Evolutionary conservation across 2,329 filamentous ascomycete species (phyloP).

Genomic region (Helotiales sp.): DNA sequence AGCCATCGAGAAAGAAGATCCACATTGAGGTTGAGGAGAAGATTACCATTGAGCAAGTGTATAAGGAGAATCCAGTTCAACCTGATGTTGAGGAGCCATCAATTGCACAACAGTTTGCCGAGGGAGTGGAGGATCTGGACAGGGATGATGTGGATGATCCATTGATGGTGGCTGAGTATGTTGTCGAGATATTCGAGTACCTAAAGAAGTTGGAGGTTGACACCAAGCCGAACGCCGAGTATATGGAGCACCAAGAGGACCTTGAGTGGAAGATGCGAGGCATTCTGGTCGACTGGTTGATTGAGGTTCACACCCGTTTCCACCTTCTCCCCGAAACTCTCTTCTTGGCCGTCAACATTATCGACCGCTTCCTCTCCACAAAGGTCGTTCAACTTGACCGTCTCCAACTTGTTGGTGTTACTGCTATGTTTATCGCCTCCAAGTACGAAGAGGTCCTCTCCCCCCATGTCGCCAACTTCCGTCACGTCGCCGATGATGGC

Average conservation of each 20-base stretch:
- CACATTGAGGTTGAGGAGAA: slow-evolving; percentile 61
- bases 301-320: slow-evolving; percentile 97
- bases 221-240: slow-evolving; percentile 86
- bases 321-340: slow-evolving; percentile 93
- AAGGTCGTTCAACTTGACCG: slow-evolving; percentile 97
- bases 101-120: slow-evolving; percentile 38
- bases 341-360: slow-evolving; percentile 96
- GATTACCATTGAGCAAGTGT: slow-evolving; percentile 40
- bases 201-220: slow-evolving; percentile 81
- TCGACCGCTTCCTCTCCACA: slow-evolving; percentile 93
- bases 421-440: slow-evolving; percentile 98
- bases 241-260: slow-evolving; percentile 94
- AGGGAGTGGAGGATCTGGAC: slow-evolving; percentile 71
- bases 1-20: slow-evolving; percentile 71
- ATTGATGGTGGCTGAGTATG: slow-evolving; percentile 97
- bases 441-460: slow-evolving; percentile 99
- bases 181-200: slow-evolving; percentile 96
- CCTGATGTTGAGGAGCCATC: slow-evolving; percentile 41
- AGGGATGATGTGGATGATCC: slow-evolving; percentile 90
- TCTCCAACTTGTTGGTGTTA: slow-evolving; percentile 94
- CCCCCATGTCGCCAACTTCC: slow-evolving; percentile 95
- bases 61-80: slow-evolving; percentile 45
- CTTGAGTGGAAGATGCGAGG: slow-evolving; percentile 99
- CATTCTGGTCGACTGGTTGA: slow-evolving; percentile 96
- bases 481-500: slow-evolving; percentile 93